Percentiles rank a stretch among this genome's conserved stretches.
Evolutionary conservation across 257 asterid species (phyloP).

Genomic region (Rauvolfia tetraphylla): DNA sequence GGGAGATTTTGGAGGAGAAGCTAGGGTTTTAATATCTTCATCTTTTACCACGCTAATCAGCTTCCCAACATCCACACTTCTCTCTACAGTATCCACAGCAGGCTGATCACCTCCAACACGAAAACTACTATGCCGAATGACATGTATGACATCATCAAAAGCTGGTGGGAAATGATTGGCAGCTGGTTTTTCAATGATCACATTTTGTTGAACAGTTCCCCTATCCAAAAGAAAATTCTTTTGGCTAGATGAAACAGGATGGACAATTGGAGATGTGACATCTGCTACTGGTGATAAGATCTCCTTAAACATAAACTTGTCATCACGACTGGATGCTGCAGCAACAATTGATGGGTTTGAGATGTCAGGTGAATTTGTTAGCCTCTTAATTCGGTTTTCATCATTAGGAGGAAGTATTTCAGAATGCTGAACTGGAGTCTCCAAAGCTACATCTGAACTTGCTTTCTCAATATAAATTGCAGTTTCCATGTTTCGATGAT

Average conservation of each 20-base stretch:
- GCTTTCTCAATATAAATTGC: conserved; percentile 34
- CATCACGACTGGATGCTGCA: conserved; percentile 39
- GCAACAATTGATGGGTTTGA: conserved; percentile 19
- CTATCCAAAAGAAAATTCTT: conserved; percentile 36
- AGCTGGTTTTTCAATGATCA: conserved; percentile 35
- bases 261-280: conserved; percentile 27
- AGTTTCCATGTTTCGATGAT: conserved; percentile 34
- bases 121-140: conserved; percentile 61
- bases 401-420: conserved; percentile 24
- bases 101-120: conserved; percentile 54
- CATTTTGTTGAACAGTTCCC: conserved; percentile 39
- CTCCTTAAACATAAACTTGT: conserved; percentile 50
- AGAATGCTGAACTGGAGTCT: conserved; percentile 23
- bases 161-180: conserved; percentile 40
- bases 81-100: conserved; percentile 36
- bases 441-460: conserved; percentile 21
- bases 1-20: conserved; percentile 34
- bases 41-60: conserved; percentile 49
- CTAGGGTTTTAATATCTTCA: conserved; percentile 40
- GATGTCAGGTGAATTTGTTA: conserved; percentile 19
- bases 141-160: conserved; percentile 62
- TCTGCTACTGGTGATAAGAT: conserved; percentile 31
- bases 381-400: conserved; percentile 25
- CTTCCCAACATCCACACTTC: conserved; percentile 37
- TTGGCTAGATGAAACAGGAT: conserved; percentile 39